Conservation (phyloP, 768 basidiomycete species). For the Russula sp. region DNA sequence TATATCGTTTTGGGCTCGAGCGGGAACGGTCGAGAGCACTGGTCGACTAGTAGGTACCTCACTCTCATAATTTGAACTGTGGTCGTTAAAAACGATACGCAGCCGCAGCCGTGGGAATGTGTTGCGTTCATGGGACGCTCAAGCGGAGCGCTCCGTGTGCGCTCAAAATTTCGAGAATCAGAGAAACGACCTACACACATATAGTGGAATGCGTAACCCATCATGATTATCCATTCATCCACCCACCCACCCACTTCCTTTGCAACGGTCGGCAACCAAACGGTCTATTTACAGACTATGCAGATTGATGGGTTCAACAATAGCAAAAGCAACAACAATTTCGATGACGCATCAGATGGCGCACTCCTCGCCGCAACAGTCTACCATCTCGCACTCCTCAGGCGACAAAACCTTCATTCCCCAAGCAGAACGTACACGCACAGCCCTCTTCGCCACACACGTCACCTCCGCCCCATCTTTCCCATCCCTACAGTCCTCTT, state of each 20-base stretch:
- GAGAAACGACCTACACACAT: slow-evolving; percentile 54
- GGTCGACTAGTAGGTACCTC: slow-evolving; percentile 74
- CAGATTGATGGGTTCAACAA: slow-evolving; percentile 44
- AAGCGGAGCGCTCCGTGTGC: slow-evolving; percentile 53
- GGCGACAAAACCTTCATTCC: slow-evolving; percentile 51
- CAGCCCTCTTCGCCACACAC: slow-evolving; percentile 27
- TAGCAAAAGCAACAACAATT: slow-evolving; percentile 37
- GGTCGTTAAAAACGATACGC: neutral
- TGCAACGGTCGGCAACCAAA: slow-evolving; percentile 45
- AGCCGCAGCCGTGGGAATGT: slow-evolving; percentile 86
- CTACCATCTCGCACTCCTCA: slow-evolving; percentile 64
- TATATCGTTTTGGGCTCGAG: slow-evolving; percentile 57
- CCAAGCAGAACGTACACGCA: slow-evolving; percentile 55
- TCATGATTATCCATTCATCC: neutral
- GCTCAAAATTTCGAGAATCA: slow-evolving; percentile 47
- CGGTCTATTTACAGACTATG: slow-evolving; percentile 72
- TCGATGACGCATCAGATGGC: slow-evolving; percentile 70
- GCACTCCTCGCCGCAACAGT: slow-evolving; percentile 74
- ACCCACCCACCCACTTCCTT: neutral
- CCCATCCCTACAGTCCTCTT: too few species aligned
- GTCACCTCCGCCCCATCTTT: slow-evolving; percentile 10
- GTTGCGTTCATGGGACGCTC: slow-evolving; percentile 76
- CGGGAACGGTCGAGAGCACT: slow-evolving; percentile 63
- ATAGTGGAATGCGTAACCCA: slow-evolving; percentile 48
- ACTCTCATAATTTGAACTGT: neutral